Evolutionary conservation across 768 basidiomycete genomes (phyloP), one percentile per base, ranked within the genome.

Genomic region (Kwoniella europaea): DNA sequence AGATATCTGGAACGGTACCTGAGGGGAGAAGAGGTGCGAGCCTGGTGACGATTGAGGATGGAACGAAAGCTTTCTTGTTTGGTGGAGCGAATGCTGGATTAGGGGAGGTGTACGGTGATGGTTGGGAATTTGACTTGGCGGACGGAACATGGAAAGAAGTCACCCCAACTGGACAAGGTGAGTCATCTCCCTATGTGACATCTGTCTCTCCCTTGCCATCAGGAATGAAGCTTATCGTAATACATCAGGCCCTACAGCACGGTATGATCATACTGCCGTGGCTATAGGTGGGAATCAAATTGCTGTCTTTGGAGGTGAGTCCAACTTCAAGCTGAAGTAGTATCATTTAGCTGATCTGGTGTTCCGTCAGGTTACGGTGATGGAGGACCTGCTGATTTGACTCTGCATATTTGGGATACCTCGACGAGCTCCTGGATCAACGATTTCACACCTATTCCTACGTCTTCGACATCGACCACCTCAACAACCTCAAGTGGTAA

Each of bases 251-350:
- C 82, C 93, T 4, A 91, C 91, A 3, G 77, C 86, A 24, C 86
- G 92, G 60, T 88, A 87, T 56, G 91, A 94, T 81, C 93, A 94
- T 80, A 88, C 90, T 73, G 92, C 91, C 10, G 85, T 90, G 3
- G 85, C 86, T 44, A 85, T 87, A 42, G 90, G 89, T 13, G 56
- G 67, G 2, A 84, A 86, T 42, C 86, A 88, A 65, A 89, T 93
- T 22, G 80, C 94, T 1, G 64, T 83, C 10, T 91, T 94, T 81
- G 91, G 90, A 58, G 82, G 82, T 80, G 63, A 41, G 80, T 43
- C 91, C 90, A 1, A 29, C 35, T 1, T 41, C 13, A 20, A 12
- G 16, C 12, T 18, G 18, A 18, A 50, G 16, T 41, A 60, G 53
- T 13, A 41, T 13, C 57, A 27, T 16, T 24, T 24, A 58, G 46